phyloP scores from a whole-genome alignment of 352 stramenopile species.

The Pythium scleroteichum region DNA sequence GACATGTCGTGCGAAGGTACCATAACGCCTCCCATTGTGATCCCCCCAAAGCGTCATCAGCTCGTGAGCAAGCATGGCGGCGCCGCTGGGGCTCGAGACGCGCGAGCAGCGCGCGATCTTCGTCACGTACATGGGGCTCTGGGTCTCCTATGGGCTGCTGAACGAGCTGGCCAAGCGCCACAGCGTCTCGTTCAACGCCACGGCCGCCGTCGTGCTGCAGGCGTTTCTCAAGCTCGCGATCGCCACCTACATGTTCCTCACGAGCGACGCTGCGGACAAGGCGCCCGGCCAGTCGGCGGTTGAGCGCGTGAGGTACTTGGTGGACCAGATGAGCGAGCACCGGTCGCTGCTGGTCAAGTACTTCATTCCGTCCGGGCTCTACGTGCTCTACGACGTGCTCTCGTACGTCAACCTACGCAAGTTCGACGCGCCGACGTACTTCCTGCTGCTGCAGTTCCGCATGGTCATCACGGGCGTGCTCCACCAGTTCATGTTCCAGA shows the following conservation, averaged over 20 bases:
- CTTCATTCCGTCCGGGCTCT: slow-evolving; percentile 72
- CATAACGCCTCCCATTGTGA: neutral
- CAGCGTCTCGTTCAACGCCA: slow-evolving; percentile 72
- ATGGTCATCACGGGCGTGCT: slow-evolving; percentile 79
- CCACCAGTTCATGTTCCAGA: slow-evolving; percentile 78
- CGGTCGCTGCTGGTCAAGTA: slow-evolving; percentile 59
- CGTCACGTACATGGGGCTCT: slow-evolving; percentile 78
- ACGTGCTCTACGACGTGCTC: slow-evolving; percentile 82
- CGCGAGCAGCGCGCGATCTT: slow-evolving; percentile 71
- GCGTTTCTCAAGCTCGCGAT: slow-evolving; percentile 71
- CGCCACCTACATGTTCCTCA: slow-evolving; percentile 70
- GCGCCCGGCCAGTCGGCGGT: slow-evolving; percentile 20
- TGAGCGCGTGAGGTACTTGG: slow-evolving; percentile 35
- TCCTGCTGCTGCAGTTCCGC: slow-evolving; percentile 76
- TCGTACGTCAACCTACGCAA: slow-evolving; percentile 79
- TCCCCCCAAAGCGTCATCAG: neutral
- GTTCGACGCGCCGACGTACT: slow-evolving; percentile 81
- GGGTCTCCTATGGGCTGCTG: slow-evolving; percentile 74
- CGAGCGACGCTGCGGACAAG: slow-evolving; percentile 37
- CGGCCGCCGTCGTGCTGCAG: slow-evolving; percentile 73
- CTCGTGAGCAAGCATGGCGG: slow-evolving; percentile 25
- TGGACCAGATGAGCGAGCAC: slow-evolving; percentile 42
- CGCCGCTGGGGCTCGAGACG: slow-evolving; percentile 74
- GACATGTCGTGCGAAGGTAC: neutral
- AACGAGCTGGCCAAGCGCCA: slow-evolving; percentile 78